Evolutionary conservation across 2,329 filamentous ascomycete genomes (phyloP).

Genomic region (Colletotrichum gloeosporioides): DNA sequence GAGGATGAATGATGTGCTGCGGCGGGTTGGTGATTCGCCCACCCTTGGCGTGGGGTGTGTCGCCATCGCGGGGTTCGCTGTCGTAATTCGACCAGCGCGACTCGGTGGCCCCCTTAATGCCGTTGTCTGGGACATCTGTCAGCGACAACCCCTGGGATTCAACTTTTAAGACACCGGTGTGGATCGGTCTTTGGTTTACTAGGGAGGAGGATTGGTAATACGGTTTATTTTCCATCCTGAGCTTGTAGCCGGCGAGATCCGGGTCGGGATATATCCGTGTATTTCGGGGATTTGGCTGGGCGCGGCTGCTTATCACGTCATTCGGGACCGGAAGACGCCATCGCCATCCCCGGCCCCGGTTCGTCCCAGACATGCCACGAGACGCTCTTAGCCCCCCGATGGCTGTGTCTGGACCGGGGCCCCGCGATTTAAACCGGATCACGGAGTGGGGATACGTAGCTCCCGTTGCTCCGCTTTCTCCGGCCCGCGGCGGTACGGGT

Average conservation of each 20-base stretch:
- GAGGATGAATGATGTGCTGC: constrained; percentile 14
- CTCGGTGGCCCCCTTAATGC: neutral
- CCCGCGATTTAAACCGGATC: neutral
- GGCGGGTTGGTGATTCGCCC: constrained; percentile 13
- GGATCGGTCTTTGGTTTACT: neutral
- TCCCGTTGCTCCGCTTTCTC: neutral
- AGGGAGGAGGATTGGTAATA: neutral
- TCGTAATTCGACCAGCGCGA: constrained; percentile 13
- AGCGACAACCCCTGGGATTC: neutral
- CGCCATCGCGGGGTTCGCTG: constrained; percentile 21
- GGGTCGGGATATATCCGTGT: neutral
- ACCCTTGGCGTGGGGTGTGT: constrained; percentile 18
- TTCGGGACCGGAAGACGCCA: neutral
- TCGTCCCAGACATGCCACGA: neutral
- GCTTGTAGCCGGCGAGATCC: neutral
- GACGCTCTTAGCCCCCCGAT: neutral
- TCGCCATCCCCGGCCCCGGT: neutral
- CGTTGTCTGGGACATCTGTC: neutral
- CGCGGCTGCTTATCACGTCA: neutral
- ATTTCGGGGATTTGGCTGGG: neutral
- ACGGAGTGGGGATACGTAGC: neutral
- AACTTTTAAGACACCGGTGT: neutral
- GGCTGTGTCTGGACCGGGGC: neutral
- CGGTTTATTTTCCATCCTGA: neutral
- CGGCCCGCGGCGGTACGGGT: neutral